phyloP scores from a whole-genome alignment of 306 rosid species.

The Parietaria judaica region DNA sequence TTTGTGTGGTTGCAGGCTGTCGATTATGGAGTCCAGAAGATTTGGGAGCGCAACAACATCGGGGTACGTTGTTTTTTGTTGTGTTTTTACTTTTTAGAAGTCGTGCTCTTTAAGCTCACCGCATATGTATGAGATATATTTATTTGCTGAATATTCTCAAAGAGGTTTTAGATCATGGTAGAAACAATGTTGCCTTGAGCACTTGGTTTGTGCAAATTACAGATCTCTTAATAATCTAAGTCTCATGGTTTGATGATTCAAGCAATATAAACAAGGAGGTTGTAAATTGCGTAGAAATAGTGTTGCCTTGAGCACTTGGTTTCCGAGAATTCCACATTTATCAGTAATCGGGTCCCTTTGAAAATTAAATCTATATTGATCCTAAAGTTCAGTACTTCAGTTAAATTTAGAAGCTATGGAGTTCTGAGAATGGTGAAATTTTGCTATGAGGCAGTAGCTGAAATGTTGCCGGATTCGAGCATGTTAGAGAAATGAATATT shows the following conservation, averaged over 20 bases:
- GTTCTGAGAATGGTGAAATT: not conserved
- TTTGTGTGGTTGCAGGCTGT: slow-evolving; percentile 57
- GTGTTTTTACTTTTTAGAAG: not conserved
- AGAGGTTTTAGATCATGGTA: too few relatives aligned
- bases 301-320: not conserved
- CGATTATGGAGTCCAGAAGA: slow-evolving; percentile 88
- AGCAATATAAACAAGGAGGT: not conserved
- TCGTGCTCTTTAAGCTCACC: not conserved
- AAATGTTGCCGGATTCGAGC: not conserved
- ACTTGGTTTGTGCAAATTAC: not conserved
- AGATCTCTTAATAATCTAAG: not conserved
- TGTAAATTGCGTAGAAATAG: too few relatives aligned
- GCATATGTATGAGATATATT: too few relatives aligned
- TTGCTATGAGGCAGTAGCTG: too few relatives aligned
- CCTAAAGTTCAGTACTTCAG: not conserved
- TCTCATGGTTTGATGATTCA: too few relatives aligned
- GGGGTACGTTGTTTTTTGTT: slow-evolving; percentile 50
- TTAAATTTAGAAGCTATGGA: not conserved
- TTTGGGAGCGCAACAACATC: slow-evolving; percentile 86
- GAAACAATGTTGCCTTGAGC: too few relatives aligned
- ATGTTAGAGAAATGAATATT: not conserved
- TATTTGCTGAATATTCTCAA: not conserved
- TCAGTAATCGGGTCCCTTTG: not conserved
- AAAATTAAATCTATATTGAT: not conserved
- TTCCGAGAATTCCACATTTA: not conserved